Percentiles rank a stretch among this genome's conserved stretches.
Conservation (phyloP, 441 rosid genomes). For the Eugenia klotzschiana region DNA sequence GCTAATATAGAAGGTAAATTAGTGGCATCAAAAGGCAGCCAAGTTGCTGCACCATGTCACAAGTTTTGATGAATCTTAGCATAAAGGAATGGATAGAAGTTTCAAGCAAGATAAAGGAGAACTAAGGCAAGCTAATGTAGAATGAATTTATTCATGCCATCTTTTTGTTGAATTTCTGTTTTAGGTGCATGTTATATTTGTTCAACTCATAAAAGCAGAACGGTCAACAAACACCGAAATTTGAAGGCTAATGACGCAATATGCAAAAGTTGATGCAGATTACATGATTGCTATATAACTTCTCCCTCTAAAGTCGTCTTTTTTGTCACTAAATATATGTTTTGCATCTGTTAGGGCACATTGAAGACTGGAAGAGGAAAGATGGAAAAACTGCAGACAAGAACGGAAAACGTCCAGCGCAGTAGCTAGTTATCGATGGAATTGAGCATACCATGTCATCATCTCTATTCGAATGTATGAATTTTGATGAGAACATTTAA, state of each 20-base stretch:
- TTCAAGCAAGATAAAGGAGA: neutral
- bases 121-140: neutral
- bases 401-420: neutral
- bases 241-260: neutral
- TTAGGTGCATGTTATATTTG: neutral
- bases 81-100: neutral
- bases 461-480: neutral
- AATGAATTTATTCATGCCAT: neutral
- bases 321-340: neutral
- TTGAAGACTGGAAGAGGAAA: neutral
- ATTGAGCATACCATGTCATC: neutral
- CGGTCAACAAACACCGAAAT: neutral
- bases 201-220: neutral
- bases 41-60: neutral
- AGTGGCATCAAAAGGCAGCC: neutral
- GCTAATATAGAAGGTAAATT: neutral
- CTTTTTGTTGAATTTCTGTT: neutral
- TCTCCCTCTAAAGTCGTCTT: neutral
- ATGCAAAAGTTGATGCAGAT: neutral
- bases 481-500: neutral
- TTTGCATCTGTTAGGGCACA: neutral
- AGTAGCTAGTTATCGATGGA: neutral
- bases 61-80: neutral
- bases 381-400: neutral
- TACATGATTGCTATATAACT: neutral